Percentiles rank a stretch among this genome's conserved stretches.
These are phyloP conservation scores for Candida glucosophila DNA, from an alignment of 1,139 yeast genomes.

Conservation along the genomic window DNA sequence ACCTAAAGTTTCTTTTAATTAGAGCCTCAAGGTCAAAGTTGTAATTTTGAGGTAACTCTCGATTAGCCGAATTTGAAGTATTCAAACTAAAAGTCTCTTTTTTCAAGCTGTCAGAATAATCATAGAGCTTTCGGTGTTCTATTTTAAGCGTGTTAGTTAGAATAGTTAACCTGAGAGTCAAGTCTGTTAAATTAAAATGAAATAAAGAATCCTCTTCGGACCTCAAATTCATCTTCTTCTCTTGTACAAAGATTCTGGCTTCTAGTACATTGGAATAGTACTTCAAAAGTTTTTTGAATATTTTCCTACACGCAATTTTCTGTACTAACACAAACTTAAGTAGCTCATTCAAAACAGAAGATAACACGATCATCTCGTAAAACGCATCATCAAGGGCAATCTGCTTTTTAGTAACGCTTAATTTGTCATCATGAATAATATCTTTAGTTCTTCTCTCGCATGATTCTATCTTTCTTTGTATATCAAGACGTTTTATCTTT, in stretches of 20 bases:
- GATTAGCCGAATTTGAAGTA: not conserved
- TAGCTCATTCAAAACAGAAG: constrained; percentile 57
- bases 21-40: constrained; percentile 24
- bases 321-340: constrained; percentile 73
- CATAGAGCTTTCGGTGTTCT: too few species aligned
- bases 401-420: constrained; percentile 7
- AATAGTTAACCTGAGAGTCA: constrained; percentile 53
- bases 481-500: constrained; percentile 58
- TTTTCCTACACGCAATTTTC: constrained; percentile 71
- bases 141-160: constrained; percentile 15
- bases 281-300: constrained; percentile 71
- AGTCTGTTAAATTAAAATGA: constrained; percentile 54
- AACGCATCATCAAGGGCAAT: constrained; percentile 20
- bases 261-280: constrained; percentile 35
- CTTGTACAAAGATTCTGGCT: constrained; percentile 31
- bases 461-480: constrained; percentile 21
- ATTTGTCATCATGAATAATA: constrained; percentile 5
- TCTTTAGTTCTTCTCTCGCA: constrained; percentile 11
- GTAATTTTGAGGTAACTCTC: constrained; percentile 6
- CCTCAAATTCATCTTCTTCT: constrained; percentile 27
- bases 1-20: constrained; percentile 30
- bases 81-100: too few species aligned
- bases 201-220: constrained; percentile 47
- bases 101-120: constrained; percentile 1
- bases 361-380: constrained; percentile 38